phyloP scores from a whole-genome alignment of 192 early-diverging fungal genomes.

The Phlyctochytrium planicorne region DNA sequence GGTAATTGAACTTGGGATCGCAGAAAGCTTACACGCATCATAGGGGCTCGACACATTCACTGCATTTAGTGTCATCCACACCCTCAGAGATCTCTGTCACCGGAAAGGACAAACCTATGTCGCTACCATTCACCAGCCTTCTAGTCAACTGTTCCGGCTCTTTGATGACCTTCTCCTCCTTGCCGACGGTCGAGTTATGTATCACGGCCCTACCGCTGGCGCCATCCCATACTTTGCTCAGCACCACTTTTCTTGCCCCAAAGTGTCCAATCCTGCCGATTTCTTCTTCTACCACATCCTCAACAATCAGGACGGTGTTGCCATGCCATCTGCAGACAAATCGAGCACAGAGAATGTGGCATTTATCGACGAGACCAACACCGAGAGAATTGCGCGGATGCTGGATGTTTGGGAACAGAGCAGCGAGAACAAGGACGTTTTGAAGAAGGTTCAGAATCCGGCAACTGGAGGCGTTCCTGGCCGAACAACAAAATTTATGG shows the following conservation, averaged over 20 bases:
- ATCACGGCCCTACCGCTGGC: slow-evolving; percentile 50
- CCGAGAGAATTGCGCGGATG: slow-evolving; percentile 27
- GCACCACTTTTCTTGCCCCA: slow-evolving; percentile 48
- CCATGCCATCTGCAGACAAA: slow-evolving; percentile 51
- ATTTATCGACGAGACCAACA: slow-evolving; percentile 7
- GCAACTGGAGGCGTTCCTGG: slow-evolving; percentile 11
- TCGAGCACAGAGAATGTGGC: not conserved
- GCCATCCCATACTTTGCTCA: slow-evolving; percentile 49
- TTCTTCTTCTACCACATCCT: slow-evolving; percentile 16
- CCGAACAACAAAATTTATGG: not conserved
- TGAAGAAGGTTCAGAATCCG: too few species aligned
- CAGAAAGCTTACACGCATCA: too few species aligned
- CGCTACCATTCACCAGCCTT: slow-evolving; percentile 36
- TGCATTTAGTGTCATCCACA: slow-evolving; percentile 47
- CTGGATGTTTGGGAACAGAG: slow-evolving; percentile 40
- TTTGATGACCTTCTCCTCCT: slow-evolving; percentile 72
- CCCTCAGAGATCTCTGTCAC: slow-evolving; percentile 43
- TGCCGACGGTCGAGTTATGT: slow-evolving; percentile 68
- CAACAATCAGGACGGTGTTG: slow-evolving; percentile 36
- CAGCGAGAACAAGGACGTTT: slow-evolving; percentile 22
- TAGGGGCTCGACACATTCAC: slow-evolving; percentile 62
- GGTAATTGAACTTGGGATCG: too few species aligned
- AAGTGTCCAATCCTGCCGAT: slow-evolving; percentile 60
- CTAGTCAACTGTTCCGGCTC: slow-evolving; percentile 57
- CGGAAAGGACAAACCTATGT: slow-evolving; percentile 17